Percentiles rank a stretch among this genome's conserved stretches.
These are phyloP conservation scores for Talaromyces adpressus DNA, from an alignment of 495 filamentous ascomycete genomes.

Conservation along the genomic window DNA sequence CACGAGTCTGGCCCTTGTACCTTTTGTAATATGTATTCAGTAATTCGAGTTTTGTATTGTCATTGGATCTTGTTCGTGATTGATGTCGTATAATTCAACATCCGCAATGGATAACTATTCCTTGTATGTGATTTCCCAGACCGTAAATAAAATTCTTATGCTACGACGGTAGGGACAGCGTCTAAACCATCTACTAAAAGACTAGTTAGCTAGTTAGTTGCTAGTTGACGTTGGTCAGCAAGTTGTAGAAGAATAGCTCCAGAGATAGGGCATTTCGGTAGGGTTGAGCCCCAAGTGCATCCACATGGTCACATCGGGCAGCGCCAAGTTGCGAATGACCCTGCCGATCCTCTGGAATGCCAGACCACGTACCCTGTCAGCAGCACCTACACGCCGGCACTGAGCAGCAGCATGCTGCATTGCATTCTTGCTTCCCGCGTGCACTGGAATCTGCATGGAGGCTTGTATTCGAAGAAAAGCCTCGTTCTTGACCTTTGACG, in stretches of 20 bases:
- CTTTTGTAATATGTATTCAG: neutral
- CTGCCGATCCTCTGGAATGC: neutral
- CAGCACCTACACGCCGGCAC: neutral
- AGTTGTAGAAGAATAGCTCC: neutral
- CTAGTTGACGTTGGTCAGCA: neutral
- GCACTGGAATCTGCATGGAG: neutral
- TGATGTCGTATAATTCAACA: neutral
- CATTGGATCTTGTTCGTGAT: neutral
- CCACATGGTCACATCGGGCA: neutral
- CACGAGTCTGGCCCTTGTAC: neutral
- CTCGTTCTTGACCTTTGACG: neutral
- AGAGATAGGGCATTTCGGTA: neutral
- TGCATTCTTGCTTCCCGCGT: neutral
- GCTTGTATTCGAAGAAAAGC: neutral
- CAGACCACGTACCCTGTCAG: neutral
- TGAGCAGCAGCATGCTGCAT: neutral
- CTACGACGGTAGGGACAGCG: neutral
- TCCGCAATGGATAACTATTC: neutral
- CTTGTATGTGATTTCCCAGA: neutral
- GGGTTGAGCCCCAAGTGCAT: neutral
- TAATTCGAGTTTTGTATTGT: neutral
- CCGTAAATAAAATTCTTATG: neutral
- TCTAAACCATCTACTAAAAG: neutral
- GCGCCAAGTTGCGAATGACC: neutral
- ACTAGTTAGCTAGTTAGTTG: neutral